Base-by-base conservation (phyloP, 139 green algal species). In the Chlamydomonas schloesseri region DNA sequence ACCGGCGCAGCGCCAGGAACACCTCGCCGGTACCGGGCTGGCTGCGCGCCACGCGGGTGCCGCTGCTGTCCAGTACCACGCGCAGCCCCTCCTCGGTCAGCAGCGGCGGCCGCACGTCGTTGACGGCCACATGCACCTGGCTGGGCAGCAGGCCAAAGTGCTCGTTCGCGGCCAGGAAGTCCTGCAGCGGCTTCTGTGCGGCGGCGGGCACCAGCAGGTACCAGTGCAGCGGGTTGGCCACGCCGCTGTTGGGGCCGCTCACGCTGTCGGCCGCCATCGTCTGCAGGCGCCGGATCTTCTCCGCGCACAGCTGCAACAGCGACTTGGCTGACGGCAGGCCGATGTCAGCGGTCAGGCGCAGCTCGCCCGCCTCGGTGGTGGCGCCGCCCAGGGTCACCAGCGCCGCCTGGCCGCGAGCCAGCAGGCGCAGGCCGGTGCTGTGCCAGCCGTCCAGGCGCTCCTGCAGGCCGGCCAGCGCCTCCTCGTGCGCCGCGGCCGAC, bases 271-370 rank as follows among this genome's bases (percentile, higher is more conserved):
- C 88, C 24, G 91, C 91, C 67, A 97, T 86, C 82, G 87, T 53
- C 91, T 98, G 95, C 76, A 98, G 76, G 33, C 89, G 86, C 37
- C 85, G 60, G 4, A 99, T 80, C 62, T 96, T 90, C 94, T 99
- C 97, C 0, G 95, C 96, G 24, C 95, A 93, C 70, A 99, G 88
- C 90, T 98, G 96, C 82, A 99, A 97, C 80, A 98, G 90, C 37
- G 82, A 93, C 91, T 98, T 99, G 73, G 88, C 79, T 24, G 93
- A 97, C n/a, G 97, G 96, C 68, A 99, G 94, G 31, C 97, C 96
- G 14, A 98, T 93, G 90, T 98, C 93, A 13, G 69, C 86, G 37
- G 94, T 95, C 86, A 94, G 96, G 34, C 95, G 75, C n/a, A 86
- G 71, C 68, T 86, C 81, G 53, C 70, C 78, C 8, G 58, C 33